Evolutionary conservation across 306 rosid species (phyloP), one percentile per base, ranked within the genome.

Genomic region (Malus fusca): DNA sequence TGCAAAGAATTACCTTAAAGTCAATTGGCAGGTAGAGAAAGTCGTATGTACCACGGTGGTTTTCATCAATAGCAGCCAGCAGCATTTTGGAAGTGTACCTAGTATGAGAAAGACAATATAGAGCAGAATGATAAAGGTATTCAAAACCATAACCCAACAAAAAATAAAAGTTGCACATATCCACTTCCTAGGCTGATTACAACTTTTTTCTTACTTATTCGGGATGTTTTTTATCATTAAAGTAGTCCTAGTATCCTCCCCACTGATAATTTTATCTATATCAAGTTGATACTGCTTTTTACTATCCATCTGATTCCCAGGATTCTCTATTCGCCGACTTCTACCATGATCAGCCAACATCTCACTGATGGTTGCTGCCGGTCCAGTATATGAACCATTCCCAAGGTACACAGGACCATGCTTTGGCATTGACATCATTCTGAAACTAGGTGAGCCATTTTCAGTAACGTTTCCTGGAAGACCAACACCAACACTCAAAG

Each of bases 201-300:
- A 44, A 44, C 4, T 73, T 26, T 22, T 62, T 18, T 71, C 92
- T 80, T 87, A 93, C 98, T 91, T 91, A 72, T 93, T 93, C 75
- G 98, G 98, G 81, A 93, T 93, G 80, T 93, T 93, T 86, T 91
- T 93, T 52, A 93, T 90, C 98, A 93, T 93, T 81, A 93, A 87
- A 53, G 98, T 93, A 64, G 98, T 91, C 90, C 98, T 93, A 56
- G 77, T 61, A 84, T 93, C 98, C 82, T 91, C 97, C 58, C 98
- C 96, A 3, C 72, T 79, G 71, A 86, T 51, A 76, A 93, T 93
- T 86, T 87, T 89, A 40, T 93, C 98, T 31, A 93, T 87, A 87
- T 90, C 97, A 82, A 93, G 97, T 85, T 91, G 98, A 85, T 90
- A 93, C 82, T 85, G 91, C 83, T 89, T 91, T 87, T 87, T 91